Conservation (phyloP, 441 rosid species). For the Gossypium trilobum region DNA sequence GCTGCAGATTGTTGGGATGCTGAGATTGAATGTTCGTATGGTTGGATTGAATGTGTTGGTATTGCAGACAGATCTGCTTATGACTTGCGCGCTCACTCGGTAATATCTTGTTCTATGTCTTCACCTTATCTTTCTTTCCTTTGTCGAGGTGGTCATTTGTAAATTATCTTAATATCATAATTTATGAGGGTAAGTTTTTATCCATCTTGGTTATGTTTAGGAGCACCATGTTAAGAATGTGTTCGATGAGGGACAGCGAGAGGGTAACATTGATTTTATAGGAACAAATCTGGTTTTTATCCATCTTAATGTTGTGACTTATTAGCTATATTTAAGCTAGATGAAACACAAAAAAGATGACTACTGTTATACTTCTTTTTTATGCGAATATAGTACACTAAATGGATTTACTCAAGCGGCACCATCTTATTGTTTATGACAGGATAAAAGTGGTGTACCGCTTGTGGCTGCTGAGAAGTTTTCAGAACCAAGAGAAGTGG, state of each 20-base stretch:
- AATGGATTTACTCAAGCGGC: not conserved
- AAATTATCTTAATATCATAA: not conserved
- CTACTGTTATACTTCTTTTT: not conserved
- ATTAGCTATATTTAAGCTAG: not conserved
- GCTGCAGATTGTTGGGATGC: slow-evolving; percentile 88
- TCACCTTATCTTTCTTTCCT: not conserved
- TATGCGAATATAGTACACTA: not conserved
- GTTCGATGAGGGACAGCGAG: not conserved
- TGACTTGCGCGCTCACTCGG: slow-evolving; percentile 61
- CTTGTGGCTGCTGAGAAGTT: slow-evolving; percentile 62
- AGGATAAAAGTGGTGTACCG: slow-evolving; percentile 62
- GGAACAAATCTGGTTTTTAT: not conserved
- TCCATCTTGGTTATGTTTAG: not conserved
- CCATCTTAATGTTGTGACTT: not conserved
- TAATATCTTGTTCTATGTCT: slow-evolving; percentile 19
- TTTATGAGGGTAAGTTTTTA: not conserved
- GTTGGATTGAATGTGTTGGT: slow-evolving; percentile 80
- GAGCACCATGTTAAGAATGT: not conserved
- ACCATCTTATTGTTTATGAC: not conserved
- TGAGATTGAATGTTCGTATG: slow-evolving; percentile 65
- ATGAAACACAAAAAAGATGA: not conserved
- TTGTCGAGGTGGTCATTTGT: not conserved
- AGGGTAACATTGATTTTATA: not conserved
- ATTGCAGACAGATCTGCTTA: slow-evolving; percentile 77
- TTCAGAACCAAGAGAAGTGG: slow-evolving; percentile 62